Evolutionary conservation across 2,329 filamentous ascomycete genomes (phyloP), one percentile per base, ranked within the genome.

Genomic region (Colletotrichum neosansevieriae): DNA sequence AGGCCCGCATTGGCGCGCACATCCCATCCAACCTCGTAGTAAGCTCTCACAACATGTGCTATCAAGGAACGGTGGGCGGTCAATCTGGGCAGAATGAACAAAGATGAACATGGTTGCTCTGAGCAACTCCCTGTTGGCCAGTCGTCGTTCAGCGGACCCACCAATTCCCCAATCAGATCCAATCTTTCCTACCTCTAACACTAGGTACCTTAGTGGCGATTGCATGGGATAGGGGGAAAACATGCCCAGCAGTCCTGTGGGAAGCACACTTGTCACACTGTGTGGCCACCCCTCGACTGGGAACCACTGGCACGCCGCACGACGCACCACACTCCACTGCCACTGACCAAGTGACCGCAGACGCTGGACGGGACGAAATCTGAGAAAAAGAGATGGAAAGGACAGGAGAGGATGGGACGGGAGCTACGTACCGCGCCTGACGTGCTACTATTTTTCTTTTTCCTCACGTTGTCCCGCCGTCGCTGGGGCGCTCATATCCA

Each of bases 81-180:
- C 15, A n/a, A n/a, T 19, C 24, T 58, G 12, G 56, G 24, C 40
- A 58, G 56, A 53, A 53, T 36, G 15, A 21, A 58, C n/a, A 17
- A 4, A 38, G 36, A 38, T 15, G 36, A 24, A 24, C 36, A 15
- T 29, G 54, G 66, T 69, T 69, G 66, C 66, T 66, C 54, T 60
- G 66, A 69, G 66, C 61, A 69, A 69, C 66, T 66, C 58, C 54
- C 62, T 60, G 66, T 66, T 69, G 66, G 66, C 54, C 62, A 65
- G 66, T 40, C 50, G 56, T 65, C 49, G 61, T 63, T 56, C 21
- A 51, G 54, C 29, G n/a, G n/a, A 40, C 61, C 66, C 54, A 65
- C 56, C 66, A 38, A 66, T 60, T 60, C 42, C 56, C 66, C 66
- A 69, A 69, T 69, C 42, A 56, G 62, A 57, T 60, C 66, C 66